phyloP scores from a whole-genome alignment of 2,329 filamentous ascomycete genomes.

The Periconia sp. region DNA sequence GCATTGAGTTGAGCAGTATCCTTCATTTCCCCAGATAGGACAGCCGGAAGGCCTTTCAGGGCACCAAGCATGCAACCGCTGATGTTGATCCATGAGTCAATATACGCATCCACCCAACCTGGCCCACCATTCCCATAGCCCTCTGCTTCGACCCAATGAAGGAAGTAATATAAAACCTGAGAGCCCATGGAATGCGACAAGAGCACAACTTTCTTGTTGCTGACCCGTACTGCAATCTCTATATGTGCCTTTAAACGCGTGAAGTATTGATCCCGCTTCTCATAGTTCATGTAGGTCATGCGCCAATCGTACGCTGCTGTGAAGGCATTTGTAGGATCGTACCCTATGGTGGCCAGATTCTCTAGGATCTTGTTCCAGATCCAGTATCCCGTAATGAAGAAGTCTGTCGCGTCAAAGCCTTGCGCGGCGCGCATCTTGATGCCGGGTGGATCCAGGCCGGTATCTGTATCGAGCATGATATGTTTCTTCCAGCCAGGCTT shows the following conservation, averaged over 20 bases:
- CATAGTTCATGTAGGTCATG: slow-evolving; percentile 84
- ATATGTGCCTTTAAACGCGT: slow-evolving; percentile 87
- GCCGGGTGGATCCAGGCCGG: slow-evolving; percentile 85
- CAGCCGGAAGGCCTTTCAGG: slow-evolving; percentile 83
- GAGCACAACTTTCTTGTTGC: slow-evolving; percentile 77
- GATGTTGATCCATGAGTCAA: slow-evolving; percentile 98
- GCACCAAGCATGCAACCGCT: slow-evolving; percentile 97
- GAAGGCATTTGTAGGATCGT: slow-evolving; percentile 80
- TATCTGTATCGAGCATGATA: slow-evolving; percentile 92
- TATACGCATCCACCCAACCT: slow-evolving; percentile 84
- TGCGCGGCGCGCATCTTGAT: slow-evolving; percentile 92
- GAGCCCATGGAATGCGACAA: slow-evolving; percentile 97
- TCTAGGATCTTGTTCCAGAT: slow-evolving; percentile 99
- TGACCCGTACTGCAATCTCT: slow-evolving; percentile 75
- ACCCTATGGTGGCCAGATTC: slow-evolving; percentile 92
- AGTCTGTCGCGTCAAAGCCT: slow-evolving; percentile 96
- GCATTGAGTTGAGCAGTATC: slow-evolving; percentile 96
- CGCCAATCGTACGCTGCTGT: slow-evolving; percentile 86
- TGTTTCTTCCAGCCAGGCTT: slow-evolving; percentile 95
- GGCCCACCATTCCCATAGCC: slow-evolving; percentile 78
- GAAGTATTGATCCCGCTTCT: slow-evolving; percentile 91
- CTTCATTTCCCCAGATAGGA: slow-evolving; percentile 96
- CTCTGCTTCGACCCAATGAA: slow-evolving; percentile 78
- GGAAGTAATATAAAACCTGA: slow-evolving; percentile 85
- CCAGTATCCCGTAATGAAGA: slow-evolving; percentile 90